These are phyloP conservation scores for Astraeus odoratus DNA, from an alignment of 768 basidiomycete genomes.

Conservation along the genomic window DNA sequence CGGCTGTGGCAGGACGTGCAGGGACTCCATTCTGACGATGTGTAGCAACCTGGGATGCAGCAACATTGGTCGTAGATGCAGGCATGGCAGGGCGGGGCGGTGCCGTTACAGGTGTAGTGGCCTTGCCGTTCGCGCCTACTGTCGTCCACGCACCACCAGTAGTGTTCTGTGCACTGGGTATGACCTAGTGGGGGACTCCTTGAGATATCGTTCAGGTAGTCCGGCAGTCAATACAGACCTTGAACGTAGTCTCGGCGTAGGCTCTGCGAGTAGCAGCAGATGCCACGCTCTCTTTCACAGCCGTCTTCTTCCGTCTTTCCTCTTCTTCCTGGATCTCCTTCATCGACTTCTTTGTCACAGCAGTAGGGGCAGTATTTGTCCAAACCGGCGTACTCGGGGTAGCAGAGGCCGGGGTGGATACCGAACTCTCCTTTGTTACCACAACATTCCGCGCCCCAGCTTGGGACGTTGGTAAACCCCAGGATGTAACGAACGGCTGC, in stretches of 20 bases:
- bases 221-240: slow-evolving; percentile 43
- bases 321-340: slow-evolving; percentile 99
- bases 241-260: slow-evolving; percentile 74
- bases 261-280: slow-evolving; percentile 56
- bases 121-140: slow-evolving; percentile 74
- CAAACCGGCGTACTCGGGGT: slow-evolving; percentile 51
- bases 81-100: slow-evolving; percentile 31
- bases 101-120: slow-evolving; percentile 20
- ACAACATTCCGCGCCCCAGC: slow-evolving; percentile 44
- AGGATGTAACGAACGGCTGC: slow-evolving; percentile 63
- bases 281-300: slow-evolving; percentile 52
- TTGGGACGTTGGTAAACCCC: slow-evolving; percentile 86
- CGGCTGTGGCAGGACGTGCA: slow-evolving; percentile 25
- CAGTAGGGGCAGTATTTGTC: slow-evolving; percentile 55
- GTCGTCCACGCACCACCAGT: slow-evolving; percentile 76
- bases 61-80: slow-evolving; percentile 20
- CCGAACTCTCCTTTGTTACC: slow-evolving; percentile 37
- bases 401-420: slow-evolving; percentile 20
- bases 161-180: slow-evolving; percentile 26
- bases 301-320: slow-evolving; percentile 70
- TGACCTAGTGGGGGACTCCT: slow-evolving; percentile 27
- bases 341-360: slow-evolving; percentile 78
- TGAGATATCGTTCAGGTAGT: too few species aligned
- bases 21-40: slow-evolving; percentile 33
- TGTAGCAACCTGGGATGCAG: slow-evolving; percentile 22